Conservation (phyloP, 305 asterid genomes). For the Fraxinus platypoda region DNA sequence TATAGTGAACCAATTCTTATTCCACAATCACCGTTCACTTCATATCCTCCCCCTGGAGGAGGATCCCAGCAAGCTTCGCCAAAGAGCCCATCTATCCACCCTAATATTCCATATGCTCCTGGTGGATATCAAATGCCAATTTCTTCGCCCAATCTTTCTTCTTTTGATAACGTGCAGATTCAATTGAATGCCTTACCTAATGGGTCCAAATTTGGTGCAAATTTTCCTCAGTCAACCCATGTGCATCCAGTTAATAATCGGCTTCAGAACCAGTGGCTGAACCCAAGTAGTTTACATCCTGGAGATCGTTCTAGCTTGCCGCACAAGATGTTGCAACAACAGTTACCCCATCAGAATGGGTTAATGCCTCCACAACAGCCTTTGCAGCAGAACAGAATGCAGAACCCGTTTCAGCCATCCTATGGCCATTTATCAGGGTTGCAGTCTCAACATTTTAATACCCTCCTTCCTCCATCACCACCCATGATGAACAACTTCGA, state of each 20-base stretch:
- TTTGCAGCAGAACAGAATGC: constrained; percentile 57
- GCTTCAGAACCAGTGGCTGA: constrained; percentile 56
- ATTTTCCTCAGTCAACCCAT: constrained; percentile 59
- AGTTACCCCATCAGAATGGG: constrained; percentile 64
- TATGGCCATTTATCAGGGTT: constrained; percentile 57
- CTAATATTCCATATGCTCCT: constrained; percentile 43
- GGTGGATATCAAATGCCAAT: constrained; percentile 48
- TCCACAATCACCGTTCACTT: constrained; percentile 64
- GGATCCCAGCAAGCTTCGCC: constrained; percentile 68
- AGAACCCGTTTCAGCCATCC: constrained; percentile 60
- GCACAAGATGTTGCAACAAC: constrained; percentile 52
- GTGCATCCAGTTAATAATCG: constrained; percentile 53
- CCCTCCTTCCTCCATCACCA: constrained; percentile 60
- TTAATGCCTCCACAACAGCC: constrained; percentile 50
- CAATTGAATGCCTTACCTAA: constrained; percentile 49
- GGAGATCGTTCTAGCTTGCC: constrained; percentile 55
- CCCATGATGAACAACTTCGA: constrained; percentile 63
- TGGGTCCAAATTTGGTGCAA: constrained; percentile 62
- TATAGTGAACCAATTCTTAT: constrained; percentile 62
- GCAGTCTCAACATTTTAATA: constrained; percentile 57
- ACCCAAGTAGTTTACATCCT: constrained; percentile 41
- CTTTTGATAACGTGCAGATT: constrained; percentile 54
- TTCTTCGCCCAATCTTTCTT: constrained; percentile 54
- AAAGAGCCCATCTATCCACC: constrained; percentile 43
- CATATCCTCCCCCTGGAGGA: constrained; percentile 73